Conservation (phyloP, 768 basidiomycete species). For the Russula vinacea region DNA sequence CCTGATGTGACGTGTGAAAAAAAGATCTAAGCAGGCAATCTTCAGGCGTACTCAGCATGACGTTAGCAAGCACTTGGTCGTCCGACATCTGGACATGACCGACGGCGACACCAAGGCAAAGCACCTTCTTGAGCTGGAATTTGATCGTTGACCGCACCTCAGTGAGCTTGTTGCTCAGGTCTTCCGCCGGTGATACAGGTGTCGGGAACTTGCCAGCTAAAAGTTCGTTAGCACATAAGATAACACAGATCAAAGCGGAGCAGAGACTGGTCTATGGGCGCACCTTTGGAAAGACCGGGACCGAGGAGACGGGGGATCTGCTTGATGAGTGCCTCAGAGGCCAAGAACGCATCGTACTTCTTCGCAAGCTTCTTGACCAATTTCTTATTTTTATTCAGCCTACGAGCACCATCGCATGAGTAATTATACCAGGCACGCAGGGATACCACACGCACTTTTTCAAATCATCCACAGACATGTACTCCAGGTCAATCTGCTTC, state of each 20-base stretch:
- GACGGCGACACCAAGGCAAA: constrained; percentile 98
- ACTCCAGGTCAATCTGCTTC: constrained; percentile 95
- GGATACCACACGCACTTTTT: constrained; percentile 71
- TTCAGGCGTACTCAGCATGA: constrained; percentile 81
- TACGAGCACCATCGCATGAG: constrained; percentile 34
- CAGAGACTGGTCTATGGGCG: constrained; percentile 29
- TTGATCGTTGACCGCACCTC: constrained; percentile 99
- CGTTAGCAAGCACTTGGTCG: constrained; percentile 94
- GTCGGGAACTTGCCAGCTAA: constrained; percentile 99
- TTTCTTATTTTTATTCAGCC: constrained; percentile 99
- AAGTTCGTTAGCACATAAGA: neutral
- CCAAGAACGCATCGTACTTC: constrained; percentile 98
- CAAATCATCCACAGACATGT: constrained; percentile 99
- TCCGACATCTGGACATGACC: constrained; percentile 97
- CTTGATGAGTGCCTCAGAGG: constrained; percentile 97
- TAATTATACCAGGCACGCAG: neutral
- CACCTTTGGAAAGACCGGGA: constrained; percentile 98
- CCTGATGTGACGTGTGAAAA: constrained; percentile 44
- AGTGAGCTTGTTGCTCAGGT: constrained; percentile 81
- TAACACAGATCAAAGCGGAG: neutral
- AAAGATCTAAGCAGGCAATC: neutral
- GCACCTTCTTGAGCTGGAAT: constrained; percentile 99
- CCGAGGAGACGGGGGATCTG: constrained; percentile 99
- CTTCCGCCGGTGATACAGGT: constrained; percentile 89
- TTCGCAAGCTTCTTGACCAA: constrained; percentile 99